phyloP scores from a whole-genome alignment of 331 rosid species.

The Dryas integrifolia region DNA sequence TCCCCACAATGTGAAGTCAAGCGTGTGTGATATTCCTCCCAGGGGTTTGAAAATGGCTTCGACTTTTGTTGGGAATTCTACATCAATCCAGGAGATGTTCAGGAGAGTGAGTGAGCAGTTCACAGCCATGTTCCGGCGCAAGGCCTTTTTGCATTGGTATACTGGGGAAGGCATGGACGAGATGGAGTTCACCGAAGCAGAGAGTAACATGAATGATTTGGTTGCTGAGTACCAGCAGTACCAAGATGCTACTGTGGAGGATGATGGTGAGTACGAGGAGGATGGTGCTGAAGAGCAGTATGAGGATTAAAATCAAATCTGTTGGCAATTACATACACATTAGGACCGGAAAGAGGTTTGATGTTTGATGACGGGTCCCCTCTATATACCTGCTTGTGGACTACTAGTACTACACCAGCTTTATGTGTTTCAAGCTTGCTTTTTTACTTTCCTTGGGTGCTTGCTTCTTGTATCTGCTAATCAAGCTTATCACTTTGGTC shows the following conservation, averaged over 20 bases:
- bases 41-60: constrained; percentile 70
- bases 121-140: constrained; percentile 80
- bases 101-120: constrained; percentile 88
- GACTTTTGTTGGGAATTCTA: constrained; percentile 76
- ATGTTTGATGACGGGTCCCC: neutral
- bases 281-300: constrained; percentile 47
- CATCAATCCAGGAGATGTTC: constrained; percentile 89
- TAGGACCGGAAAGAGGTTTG: constrained; percentile 7
- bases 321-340: neutral
- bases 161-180: constrained; percentile 91
- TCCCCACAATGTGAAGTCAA: constrained; percentile 87
- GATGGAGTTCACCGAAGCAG: constrained; percentile 88
- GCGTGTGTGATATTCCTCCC: constrained; percentile 82
- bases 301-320: constrained; percentile 23
- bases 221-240: constrained; percentile 86
- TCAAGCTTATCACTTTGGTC: constrained; percentile 2
- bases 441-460: neutral
- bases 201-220: constrained; percentile 85
- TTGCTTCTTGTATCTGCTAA: neutral
- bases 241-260: constrained; percentile 80
- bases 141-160: constrained; percentile 89
- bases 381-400: constrained; percentile 27
- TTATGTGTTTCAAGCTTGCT: constrained; percentile 17
- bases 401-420: neutral
- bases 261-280: constrained; percentile 59